Conservation (phyloP, 2,329 filamentous ascomycete genomes). For the Coniochaeta pulveracea region DNA sequence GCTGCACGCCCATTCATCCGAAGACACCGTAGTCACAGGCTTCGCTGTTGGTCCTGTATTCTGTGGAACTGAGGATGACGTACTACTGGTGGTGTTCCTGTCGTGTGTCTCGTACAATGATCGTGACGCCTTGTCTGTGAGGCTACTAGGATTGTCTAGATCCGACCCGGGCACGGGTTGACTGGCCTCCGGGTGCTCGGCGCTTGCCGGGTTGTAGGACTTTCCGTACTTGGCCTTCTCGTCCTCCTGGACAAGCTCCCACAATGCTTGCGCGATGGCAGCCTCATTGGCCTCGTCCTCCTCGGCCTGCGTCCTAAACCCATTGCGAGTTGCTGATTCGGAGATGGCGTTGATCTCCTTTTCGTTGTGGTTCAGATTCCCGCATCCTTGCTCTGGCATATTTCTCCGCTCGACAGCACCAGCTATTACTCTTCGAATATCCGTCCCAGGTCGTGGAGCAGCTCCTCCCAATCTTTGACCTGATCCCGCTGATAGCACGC, state of each 20-base stretch:
- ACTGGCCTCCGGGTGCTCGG: constrained; percentile 37
- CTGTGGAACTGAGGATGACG: constrained; percentile 7
- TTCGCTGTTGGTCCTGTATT: constrained; percentile 6
- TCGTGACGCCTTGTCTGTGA: constrained; percentile 1
- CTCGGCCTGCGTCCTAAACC: constrained; percentile 74
- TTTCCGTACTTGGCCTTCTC: constrained; percentile 44
- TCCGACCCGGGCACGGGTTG: constrained; percentile 20
- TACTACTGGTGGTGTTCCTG: too few relatives aligned
- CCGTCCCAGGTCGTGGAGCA: constrained; percentile 38
- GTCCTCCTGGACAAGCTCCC: constrained; percentile 80
- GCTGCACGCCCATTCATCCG: constrained; percentile 37
- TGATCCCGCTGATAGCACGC: constrained; percentile 43
- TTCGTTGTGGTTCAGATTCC: constrained; percentile 55
- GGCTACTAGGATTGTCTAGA: constrained; percentile 3
- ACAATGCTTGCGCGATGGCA: constrained; percentile 75
- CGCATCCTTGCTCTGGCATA: constrained; percentile 62
- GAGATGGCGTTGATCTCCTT: constrained; percentile 53
- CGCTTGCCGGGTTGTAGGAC: constrained; percentile 36
- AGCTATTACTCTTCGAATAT: constrained; percentile 62
- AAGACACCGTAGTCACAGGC: constrained; percentile 4
- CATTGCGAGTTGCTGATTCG: constrained; percentile 54
- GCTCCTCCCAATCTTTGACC: constrained; percentile 65
- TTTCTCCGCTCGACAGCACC: constrained; percentile 60
- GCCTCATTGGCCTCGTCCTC: constrained; percentile 82
- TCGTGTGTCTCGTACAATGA: too few relatives aligned